Percentiles rank a stretch among this genome's conserved stretches.
Evolutionary conservation across 2,329 filamentous ascomycete genomes (phyloP).

Genomic region (Curvularia eragrostidis): DNA sequence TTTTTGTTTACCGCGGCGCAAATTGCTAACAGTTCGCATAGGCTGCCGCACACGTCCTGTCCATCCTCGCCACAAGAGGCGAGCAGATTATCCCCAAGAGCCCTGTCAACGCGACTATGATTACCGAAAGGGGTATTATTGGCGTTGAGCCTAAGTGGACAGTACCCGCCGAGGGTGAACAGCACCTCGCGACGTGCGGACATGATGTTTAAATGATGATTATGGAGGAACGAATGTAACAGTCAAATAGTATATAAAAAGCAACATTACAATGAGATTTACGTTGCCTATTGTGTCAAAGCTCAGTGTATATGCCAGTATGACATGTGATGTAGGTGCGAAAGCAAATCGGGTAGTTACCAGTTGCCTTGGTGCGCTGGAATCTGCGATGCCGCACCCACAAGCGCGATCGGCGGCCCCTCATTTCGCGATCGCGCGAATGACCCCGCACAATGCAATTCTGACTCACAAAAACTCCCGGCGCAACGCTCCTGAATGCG

Average conservation of each 20-base stretch:
- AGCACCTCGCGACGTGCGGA: slow-evolving; percentile 42
- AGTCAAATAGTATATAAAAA: background rate
- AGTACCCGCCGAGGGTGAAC: slow-evolving; percentile 34
- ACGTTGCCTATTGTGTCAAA: background rate
- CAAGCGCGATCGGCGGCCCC: background rate
- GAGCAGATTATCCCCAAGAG: slow-evolving; percentile 46
- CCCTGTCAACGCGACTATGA: slow-evolving; percentile 41
- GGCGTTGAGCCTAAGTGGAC: slow-evolving; percentile 43
- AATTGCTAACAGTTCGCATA: slow-evolving; percentile 16
- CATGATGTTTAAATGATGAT: slow-evolving; percentile 32
- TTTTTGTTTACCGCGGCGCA: background rate
- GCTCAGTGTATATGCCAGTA: background rate
- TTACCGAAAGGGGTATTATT: slow-evolving; percentile 36
- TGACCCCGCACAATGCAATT: background rate
- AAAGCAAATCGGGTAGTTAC: too few species aligned
- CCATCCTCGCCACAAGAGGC: slow-evolving; percentile 41
- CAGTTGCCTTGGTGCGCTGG: too few species aligned
- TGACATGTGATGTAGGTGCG: background rate
- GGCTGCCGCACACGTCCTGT: slow-evolving; percentile 47
- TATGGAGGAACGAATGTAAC: background rate
- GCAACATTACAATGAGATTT: background rate
- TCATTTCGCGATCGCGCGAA: background rate
- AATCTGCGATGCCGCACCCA: background rate
- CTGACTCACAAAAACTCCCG: too few species aligned
- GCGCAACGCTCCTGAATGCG: too few species aligned